Evolutionary conservation across 768 basidiomycete genomes (phyloP), one percentile per base, ranked within the genome.

Genomic region (Agaricus blazei): DNA sequence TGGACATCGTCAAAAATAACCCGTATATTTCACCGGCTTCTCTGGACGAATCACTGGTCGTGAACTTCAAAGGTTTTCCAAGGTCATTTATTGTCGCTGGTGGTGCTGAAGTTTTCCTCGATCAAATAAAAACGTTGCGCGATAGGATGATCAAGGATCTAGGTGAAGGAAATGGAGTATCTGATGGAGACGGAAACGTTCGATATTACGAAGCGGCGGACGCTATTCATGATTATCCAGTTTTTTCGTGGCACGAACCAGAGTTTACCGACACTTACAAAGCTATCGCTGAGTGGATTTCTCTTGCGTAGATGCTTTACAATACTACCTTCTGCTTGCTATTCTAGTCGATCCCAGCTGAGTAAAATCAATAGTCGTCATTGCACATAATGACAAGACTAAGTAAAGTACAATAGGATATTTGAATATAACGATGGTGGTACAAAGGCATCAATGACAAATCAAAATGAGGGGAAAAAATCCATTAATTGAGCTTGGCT

Each of bases 11-110:
- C 15, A 69, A 71, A 14, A 64, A 65, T 11, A 83, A 79, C 60
- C 69, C 71, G 27, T 86, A 84, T 58, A 72, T 88, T 36, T 87
- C 85, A 0, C 84, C 85, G 3, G 79, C 78, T 5, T 82, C 80
- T 14, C 60, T 72, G 27, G 63, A 75, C 47, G 69, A 73, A 1
- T 59, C 63, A 8, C 59, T 69, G 28, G 50, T 62, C 3, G 69
- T 77, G 14, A 62, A 69, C 50, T 88, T 87, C 66, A 72, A 66
- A 37, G 77, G 75, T 11, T 87, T 82, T 65, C 85, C 86, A 1
- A 68, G 75, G 23, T 85, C 84, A 0, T 84, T 84, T 65, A 75
- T 88, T 42, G 70, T 75, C 5, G 75, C 72, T 4, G 85, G 85
- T 12, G 80, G 77, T 5, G 79, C 78, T 2, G 85, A 87, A 63